Conservation (phyloP, 345 rosid genomes). For the Euclidium syriacum region DNA sequence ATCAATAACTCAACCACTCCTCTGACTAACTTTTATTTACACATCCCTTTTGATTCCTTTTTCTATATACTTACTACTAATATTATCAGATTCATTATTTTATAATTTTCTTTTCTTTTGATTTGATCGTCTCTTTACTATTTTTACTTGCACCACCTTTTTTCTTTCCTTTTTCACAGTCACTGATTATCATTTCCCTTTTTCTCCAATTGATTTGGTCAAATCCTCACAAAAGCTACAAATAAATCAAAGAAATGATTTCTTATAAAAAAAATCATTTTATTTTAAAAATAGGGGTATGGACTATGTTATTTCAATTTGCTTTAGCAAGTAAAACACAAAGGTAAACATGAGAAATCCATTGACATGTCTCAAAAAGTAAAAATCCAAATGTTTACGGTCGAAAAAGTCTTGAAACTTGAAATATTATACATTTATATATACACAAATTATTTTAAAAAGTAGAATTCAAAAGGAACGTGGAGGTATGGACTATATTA, state of each 20-base stretch:
- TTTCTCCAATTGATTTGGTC: conserved; percentile 14
- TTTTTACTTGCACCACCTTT: not conserved
- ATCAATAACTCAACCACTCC: conserved; percentile 76
- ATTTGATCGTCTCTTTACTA: conserved; percentile 17
- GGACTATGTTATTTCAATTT: not conserved
- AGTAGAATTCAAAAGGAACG: not conserved
- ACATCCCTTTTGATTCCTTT: conserved; percentile 49
- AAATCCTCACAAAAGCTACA: not conserved
- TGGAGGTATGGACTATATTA: not conserved
- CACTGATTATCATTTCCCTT: conserved; percentile 17
- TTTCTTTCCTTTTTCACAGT: conserved; percentile 4
- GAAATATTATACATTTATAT: conserved; percentile 10
- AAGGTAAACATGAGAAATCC: conserved; percentile 25
- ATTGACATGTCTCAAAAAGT: conserved; percentile 39
- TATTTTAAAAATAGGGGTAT: not conserved
- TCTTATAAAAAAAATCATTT: too few relatives aligned
- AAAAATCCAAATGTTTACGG: conserved; percentile 30
- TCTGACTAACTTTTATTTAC: conserved; percentile 59
- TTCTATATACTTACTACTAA: conserved; percentile 18
- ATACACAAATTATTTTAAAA: not conserved
- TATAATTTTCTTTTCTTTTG: conserved; percentile 23
- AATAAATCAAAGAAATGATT: not conserved
- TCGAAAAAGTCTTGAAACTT: conserved; percentile 34
- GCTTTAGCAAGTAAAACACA: conserved; percentile 21
- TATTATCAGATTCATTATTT: conserved; percentile 34